A percentile compares a stretch with the other conserved stretches of the same genome.
phyloP scores from a whole-genome alignment of 306 rosid genomes.

The Inga leiocalycina region DNA sequence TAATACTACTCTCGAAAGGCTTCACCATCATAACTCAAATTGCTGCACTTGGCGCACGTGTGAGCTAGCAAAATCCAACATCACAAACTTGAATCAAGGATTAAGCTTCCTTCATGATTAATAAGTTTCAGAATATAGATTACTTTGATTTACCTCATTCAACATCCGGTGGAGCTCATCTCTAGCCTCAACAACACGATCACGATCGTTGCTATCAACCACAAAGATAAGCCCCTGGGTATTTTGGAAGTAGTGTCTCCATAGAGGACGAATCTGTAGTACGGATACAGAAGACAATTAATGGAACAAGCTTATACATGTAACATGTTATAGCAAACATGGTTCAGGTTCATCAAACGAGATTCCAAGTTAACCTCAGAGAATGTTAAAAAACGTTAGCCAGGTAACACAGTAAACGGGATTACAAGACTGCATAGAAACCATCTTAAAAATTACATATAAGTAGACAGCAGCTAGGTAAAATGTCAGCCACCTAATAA shows the following conservation, averaged over 20 bases:
- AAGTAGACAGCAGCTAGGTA: background rate
- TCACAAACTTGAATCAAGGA: background rate
- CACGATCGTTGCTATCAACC: conserved; percentile 71
- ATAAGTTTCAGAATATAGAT: background rate
- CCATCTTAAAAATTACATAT: conserved; percentile 1
- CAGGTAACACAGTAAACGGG: background rate
- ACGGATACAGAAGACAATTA: background rate
- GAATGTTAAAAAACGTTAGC: background rate
- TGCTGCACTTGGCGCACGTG: background rate
- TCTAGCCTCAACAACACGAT: conserved; percentile 58
- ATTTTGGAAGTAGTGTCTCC: conserved; percentile 70
- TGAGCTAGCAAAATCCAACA: background rate
- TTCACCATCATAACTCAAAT: background rate
- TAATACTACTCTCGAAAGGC: background rate
- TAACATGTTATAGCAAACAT: background rate
- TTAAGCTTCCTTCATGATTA: background rate
- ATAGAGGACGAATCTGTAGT: conserved; percentile 50
- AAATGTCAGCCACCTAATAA: conserved; percentile 3
- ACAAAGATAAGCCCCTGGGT: conserved; percentile 65
- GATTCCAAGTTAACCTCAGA: background rate
- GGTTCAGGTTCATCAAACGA: background rate
- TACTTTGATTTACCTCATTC: conserved; percentile 52
- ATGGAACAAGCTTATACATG: background rate
- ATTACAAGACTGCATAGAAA: background rate
- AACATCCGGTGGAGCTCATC: conserved; percentile 61